Evolutionary conservation across 768 basidiomycete genomes (phyloP).

Genomic region (Suillus cothurnatus): DNA sequence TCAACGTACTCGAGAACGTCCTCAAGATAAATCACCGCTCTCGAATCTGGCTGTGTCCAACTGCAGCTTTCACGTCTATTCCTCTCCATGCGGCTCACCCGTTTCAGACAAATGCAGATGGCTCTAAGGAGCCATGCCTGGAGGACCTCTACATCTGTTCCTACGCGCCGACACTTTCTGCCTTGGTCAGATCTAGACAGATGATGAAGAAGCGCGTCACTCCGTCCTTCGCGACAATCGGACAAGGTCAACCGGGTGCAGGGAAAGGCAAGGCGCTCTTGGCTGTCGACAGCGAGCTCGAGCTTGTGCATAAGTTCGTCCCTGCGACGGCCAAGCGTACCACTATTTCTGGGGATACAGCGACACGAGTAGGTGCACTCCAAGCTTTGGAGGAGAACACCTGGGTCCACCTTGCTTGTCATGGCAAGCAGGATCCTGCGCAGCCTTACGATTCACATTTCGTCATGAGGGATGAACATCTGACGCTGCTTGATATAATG

Average conservation of each 20-base stretch:
- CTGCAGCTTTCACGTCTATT: conserved; percentile 10
- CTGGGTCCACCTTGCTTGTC: conserved; percentile 26
- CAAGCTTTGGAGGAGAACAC: not conserved
- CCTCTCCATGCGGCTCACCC: conserved; percentile 28
- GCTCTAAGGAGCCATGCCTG: not conserved
- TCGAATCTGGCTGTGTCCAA: conserved; percentile 16
- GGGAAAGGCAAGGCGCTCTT: not conserved
- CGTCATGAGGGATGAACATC: not conserved
- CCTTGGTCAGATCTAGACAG: conserved; percentile 14
- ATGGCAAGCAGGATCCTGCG: conserved; percentile 10
- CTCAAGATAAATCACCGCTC: not conserved
- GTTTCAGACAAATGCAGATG: conserved; percentile 20
- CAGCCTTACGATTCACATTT: conserved; percentile 17
- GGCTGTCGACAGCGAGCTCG: conserved; percentile 10
- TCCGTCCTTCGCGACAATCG: conserved; percentile 6
- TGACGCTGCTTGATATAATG: conserved; percentile 9
- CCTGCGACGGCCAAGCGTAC: conserved; percentile 4
- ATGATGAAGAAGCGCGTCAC: not conserved
- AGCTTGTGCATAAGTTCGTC: conserved; percentile 21
- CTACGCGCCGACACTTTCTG: conserved; percentile 13
- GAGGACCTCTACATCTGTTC: conserved; percentile 14
- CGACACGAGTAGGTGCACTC: conserved; percentile 5
- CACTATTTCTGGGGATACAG: not conserved
- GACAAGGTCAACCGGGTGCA: conserved; percentile 5
- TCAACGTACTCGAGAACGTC: not conserved